Conservation (phyloP, 2,329 filamentous ascomycete genomes). For the Hypoxylon sp. region DNA sequence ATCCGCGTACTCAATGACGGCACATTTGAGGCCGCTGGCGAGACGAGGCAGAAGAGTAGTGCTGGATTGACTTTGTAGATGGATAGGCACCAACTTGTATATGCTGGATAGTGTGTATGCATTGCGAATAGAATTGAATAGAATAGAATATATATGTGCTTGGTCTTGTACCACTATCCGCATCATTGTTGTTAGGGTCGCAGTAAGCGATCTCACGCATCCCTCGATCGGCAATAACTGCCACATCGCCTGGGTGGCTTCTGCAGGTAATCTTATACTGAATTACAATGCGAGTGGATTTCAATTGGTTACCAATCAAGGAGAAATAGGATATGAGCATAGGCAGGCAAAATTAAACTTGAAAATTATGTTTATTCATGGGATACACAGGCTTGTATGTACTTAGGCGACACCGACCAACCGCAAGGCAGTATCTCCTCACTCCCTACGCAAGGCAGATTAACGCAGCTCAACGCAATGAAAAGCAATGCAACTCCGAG, state of each 20-base stretch:
- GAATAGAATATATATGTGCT: not conserved
- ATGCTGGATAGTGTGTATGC: not conserved
- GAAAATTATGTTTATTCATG: constrained; percentile 9
- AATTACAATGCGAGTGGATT: not conserved
- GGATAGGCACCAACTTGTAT: not conserved
- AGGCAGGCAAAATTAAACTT: not conserved
- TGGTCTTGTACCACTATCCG: not conserved
- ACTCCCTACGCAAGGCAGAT: constrained; percentile 2
- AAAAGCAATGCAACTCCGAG: constrained; percentile 38
- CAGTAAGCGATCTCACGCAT: not conserved
- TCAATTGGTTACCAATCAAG: not conserved
- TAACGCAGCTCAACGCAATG: constrained; percentile 16
- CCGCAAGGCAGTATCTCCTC: not conserved
- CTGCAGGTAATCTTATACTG: not conserved
- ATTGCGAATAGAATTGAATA: constrained; percentile 4
- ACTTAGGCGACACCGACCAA: not conserved
- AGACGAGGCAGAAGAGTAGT: constrained; percentile 80
- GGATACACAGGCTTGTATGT: constrained; percentile 6
- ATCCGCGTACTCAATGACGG: constrained; percentile 74
- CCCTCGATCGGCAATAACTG: not conserved
- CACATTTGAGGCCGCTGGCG: constrained; percentile 82
- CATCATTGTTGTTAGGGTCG: not conserved
- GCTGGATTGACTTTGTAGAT: constrained; percentile 67
- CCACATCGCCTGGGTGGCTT: not conserved
- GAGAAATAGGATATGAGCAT: not conserved